These are phyloP conservation scores for Acanthamoeba triangularis DNA, from an alignment of 208 protist species.

Conservation along the genomic window DNA sequence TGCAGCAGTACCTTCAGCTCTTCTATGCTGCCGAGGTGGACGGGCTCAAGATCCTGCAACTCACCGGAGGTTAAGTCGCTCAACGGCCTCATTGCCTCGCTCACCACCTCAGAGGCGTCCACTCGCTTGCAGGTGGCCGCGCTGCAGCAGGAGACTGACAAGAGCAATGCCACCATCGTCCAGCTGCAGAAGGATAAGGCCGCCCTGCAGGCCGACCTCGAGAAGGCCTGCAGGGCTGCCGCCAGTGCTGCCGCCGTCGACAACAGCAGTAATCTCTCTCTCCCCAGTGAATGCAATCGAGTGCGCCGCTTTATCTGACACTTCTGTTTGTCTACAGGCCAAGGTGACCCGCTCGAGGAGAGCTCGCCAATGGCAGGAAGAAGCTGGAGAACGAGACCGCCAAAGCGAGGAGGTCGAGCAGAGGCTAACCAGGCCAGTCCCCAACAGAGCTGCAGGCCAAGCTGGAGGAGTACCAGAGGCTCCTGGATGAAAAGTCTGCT, in stretches of 20 bases:
- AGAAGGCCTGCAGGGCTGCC: slow-evolving; percentile 34
- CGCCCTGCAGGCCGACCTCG: slow-evolving; percentile 41
- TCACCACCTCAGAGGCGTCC: slow-evolving; percentile 11
- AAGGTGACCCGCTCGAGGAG: slow-evolving; percentile 38
- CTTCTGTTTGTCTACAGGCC: neutral
- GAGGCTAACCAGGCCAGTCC: slow-evolving; percentile 41
- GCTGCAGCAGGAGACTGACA: slow-evolving; percentile 35
- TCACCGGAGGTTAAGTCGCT: neutral
- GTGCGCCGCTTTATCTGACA: neutral
- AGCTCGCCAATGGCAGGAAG: slow-evolving; percentile 1
- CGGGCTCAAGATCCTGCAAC: slow-evolving; percentile 53
- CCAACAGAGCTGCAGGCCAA: slow-evolving; percentile 55
- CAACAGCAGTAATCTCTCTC: slow-evolving; percentile 15
- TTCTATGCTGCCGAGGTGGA: too few relatives aligned
- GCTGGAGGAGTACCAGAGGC: slow-evolving; percentile 40
- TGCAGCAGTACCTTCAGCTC: too few relatives aligned
- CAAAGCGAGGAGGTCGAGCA: slow-evolving; percentile 40
- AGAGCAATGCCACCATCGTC: slow-evolving; percentile 36
- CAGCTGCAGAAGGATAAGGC: slow-evolving; percentile 64
- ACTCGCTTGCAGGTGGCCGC: neutral
- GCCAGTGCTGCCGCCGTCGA: slow-evolving; percentile 48
- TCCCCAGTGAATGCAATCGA: neutral
- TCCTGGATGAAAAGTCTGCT: slow-evolving; percentile 56
- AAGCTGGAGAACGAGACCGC: slow-evolving; percentile 62
- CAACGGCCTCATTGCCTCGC: slow-evolving; percentile 2